phyloP scores from a whole-genome alignment of 139 green algal genomes.

The Picochlorum sp. region DNA sequence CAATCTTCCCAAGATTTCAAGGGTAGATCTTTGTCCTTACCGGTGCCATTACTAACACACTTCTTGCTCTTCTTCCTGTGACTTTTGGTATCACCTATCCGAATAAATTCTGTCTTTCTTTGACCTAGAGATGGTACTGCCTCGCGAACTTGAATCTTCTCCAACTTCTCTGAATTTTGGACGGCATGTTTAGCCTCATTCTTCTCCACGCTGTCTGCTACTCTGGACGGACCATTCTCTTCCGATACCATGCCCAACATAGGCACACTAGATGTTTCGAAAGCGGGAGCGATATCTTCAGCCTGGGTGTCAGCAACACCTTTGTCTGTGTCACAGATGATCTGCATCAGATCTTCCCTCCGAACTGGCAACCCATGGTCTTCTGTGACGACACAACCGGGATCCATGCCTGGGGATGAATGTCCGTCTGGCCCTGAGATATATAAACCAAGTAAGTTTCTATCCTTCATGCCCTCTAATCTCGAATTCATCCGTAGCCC shows the following conservation, averaged over 20 bases:
- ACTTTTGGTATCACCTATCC: background rate
- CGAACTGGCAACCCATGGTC: background rate
- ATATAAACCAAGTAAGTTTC: background rate
- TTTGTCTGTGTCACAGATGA: background rate
- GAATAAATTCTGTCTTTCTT: no score
- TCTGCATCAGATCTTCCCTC: background rate
- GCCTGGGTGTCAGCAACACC: background rate
- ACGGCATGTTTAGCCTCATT: no score
- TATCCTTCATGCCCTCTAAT: background rate
- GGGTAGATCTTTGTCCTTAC: background rate
- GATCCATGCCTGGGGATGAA: background rate
- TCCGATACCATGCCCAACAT: no score
- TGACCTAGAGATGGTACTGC: no score
- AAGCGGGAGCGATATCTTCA: background rate
- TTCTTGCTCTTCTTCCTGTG: background rate
- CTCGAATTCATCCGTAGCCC: no score
- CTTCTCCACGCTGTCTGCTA: no score
- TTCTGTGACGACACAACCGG: background rate
- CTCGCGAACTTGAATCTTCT: no score
- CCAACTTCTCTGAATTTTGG: no score
- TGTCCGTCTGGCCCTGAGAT: background rate
- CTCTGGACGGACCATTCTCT: no score
- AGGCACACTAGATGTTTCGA: background rate
- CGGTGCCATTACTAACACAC: background rate
- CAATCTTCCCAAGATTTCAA: slow-evolving; percentile 3